phyloP scores from a whole-genome alignment of 257 asterid genomes.

The Agastache rugosa region DNA sequence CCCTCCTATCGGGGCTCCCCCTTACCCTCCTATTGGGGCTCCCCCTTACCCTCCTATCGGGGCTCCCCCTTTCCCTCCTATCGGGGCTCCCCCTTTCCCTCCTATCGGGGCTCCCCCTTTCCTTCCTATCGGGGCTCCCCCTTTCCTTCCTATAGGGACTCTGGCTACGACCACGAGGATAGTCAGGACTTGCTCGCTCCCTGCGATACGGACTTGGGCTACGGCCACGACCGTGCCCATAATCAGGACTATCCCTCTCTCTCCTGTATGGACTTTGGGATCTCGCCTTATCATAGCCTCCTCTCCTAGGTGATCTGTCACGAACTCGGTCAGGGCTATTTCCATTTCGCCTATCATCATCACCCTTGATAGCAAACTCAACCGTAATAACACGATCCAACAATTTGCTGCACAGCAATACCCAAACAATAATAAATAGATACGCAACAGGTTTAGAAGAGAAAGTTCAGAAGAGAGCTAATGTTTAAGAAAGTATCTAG shows the following conservation, averaged over 20 bases:
- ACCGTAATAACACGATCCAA: slow-evolving; percentile 77
- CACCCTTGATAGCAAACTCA: slow-evolving; percentile 77
- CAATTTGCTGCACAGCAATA: slow-evolving; percentile 59
- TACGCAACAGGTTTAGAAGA: background rate
- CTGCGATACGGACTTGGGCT: slow-evolving; percentile 57
- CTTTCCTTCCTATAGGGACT: slow-evolving; percentile 42
- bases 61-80: slow-evolving; percentile 37
- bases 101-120: slow-evolving; percentile 48
- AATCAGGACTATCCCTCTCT: slow-evolving; percentile 79
- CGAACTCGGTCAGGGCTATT: slow-evolving; percentile 64
- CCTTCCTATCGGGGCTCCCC: slow-evolving; percentile 49
- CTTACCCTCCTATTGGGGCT: slow-evolving; percentile 47
- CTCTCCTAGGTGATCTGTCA: slow-evolving; percentile 71
- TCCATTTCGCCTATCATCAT: slow-evolving; percentile 68
- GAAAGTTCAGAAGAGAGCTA: background rate
- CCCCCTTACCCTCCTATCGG: slow-evolving; percentile 49
- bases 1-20: slow-evolving; percentile 48
- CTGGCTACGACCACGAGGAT: slow-evolving; percentile 52
- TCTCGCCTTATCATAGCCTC: slow-evolving; percentile 61
- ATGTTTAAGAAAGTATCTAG: slow-evolving; percentile 1
- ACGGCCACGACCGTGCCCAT: slow-evolving; percentile 62
- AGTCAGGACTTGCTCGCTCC: slow-evolving; percentile 67
- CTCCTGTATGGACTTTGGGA: slow-evolving; percentile 70
- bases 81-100: slow-evolving; percentile 47
- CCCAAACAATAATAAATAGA: slow-evolving; percentile 10